Evolutionary conservation across 2,329 filamentous ascomycete genomes (phyloP), one percentile per base, ranked within the genome.

Genomic region (Aspergillus nomiae): DNA sequence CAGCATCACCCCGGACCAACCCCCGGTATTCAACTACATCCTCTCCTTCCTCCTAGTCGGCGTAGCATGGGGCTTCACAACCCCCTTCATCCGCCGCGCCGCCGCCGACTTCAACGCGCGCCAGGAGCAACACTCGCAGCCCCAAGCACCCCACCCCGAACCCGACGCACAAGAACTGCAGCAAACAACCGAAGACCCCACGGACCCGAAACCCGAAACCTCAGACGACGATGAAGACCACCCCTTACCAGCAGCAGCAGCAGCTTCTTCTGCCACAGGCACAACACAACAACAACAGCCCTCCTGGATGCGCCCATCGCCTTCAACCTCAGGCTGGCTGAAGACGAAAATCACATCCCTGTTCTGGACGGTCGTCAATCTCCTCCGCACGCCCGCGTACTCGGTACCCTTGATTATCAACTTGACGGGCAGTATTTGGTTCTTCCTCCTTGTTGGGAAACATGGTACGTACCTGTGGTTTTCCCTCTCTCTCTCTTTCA

Each of bases 341-440:
- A 87, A 85, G 73, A 81, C 82, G 60, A 90, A 86, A 71, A 65
- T 90, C 1, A 86, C 88, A 66, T 85, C 85, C 1, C 83, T 89
- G 9, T 86, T 90, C 72, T 95, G 92, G 74, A 90, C 89, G 4
- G 91, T 94, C 1, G 73, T 89, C 14, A 94, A 97, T 73, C 82
- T 97, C 63, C 79, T 98, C 58, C 83, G 86, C 63, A 93, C 93
- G 69, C 94, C 94, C 41, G 86, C 87, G 21, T 98, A 98, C 78
- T 91, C 92, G 7, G 80, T 96, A 30, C 94, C 94, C 24, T 79
- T 98, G 69, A 80, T 97, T 58, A 79, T 97, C 63, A 98, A 98
- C 76, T 80, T 98, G 59, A 97, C 94, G 3, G 94, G 94, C 34
- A 96, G 92, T 74, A 85, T 97, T 60, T 98, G 94, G 94, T 98